Conservation (phyloP, 2,329 filamentous ascomycete genomes). For the Nothophoma quercina region DNA sequence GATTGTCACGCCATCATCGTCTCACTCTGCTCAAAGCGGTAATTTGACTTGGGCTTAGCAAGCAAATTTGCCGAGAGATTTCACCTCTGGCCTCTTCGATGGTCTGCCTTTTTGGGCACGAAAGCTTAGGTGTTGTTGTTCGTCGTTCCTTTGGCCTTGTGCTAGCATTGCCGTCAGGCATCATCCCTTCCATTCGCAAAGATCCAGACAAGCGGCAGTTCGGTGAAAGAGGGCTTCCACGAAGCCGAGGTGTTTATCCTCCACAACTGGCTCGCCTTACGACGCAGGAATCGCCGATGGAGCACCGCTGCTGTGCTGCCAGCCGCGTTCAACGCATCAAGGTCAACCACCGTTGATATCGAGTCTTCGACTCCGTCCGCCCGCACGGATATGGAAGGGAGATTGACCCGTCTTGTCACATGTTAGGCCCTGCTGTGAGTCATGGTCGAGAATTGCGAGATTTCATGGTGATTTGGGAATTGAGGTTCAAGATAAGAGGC, state of each 20-base stretch:
- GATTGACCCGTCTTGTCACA: not conserved
- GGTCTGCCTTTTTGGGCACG: not conserved
- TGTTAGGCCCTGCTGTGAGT: not conserved
- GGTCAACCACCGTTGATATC: not conserved
- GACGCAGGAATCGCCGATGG: constrained; percentile 4
- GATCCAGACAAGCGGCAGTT: not conserved
- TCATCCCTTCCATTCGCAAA: not conserved
- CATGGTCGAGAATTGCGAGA: not conserved
- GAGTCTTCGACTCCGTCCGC: not conserved
- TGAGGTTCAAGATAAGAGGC: not conserved
- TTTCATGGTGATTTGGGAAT: not conserved
- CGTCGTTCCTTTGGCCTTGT: not conserved
- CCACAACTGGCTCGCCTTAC: not conserved
- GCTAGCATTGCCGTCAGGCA: not conserved
- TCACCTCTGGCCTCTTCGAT: not conserved
- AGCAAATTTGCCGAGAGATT: constrained; percentile 8
- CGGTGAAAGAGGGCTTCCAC: not conserved
- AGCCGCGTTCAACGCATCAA: constrained; percentile 4
- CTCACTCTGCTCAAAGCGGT: constrained; percentile 14
- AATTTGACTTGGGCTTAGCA: constrained; percentile 2
- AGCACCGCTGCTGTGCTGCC: not conserved
- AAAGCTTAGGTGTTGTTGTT: not conserved
- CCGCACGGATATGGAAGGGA: constrained; percentile 4
- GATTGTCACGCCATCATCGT: constrained; percentile 29
- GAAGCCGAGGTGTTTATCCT: not conserved